Evolutionary conservation across 225 moss, liverwort and hornwort genomes (phyloP).

Genomic region (Takakia lepidozioides): DNA sequence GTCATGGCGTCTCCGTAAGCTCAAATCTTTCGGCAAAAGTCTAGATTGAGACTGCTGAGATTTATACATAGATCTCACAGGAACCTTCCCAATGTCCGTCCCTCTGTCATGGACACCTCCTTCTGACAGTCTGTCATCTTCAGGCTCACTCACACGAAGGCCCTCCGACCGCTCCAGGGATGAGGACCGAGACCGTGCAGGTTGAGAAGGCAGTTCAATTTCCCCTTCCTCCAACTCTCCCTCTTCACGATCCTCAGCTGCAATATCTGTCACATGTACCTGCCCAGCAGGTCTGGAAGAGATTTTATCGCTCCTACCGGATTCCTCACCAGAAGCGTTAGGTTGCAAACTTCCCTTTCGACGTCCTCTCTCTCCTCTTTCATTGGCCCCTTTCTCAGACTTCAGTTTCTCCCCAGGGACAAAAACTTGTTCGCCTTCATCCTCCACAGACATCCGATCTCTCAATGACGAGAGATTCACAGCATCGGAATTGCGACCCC

Average conservation of each 20-base stretch:
- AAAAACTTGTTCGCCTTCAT: conserved; percentile 3
- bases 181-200: conserved; percentile 22
- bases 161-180: conserved; percentile 31
- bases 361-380: conserved; percentile 25
- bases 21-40: conserved; percentile 37
- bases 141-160: conserved; percentile 20
- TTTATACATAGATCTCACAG: conserved; percentile 36
- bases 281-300: conserved; percentile 16
- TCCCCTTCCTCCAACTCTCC: conserved; percentile 99
- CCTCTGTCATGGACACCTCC: conserved; percentile 27
- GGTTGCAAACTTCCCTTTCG: conserved; percentile 36
- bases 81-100: conserved; percentile 14
- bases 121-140: conserved; percentile 16
- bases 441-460: conserved; percentile 13
- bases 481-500: conserved; percentile 40
- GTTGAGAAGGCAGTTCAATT: conserved; percentile 61
- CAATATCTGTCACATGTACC: conserved; percentile 25
- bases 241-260: conserved; percentile 69
- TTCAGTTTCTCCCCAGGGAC: too few relatives aligned
- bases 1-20: conserved; percentile 47
- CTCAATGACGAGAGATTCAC: conserved; percentile 1
- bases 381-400: conserved; percentile 1
- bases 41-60: conserved; percentile 21
- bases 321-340: conserved; percentile 36
- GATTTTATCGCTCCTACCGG: conserved; percentile 15